phyloP scores from a whole-genome alignment of 768 basidiomycete species.

The Podaxis sp. region DNA sequence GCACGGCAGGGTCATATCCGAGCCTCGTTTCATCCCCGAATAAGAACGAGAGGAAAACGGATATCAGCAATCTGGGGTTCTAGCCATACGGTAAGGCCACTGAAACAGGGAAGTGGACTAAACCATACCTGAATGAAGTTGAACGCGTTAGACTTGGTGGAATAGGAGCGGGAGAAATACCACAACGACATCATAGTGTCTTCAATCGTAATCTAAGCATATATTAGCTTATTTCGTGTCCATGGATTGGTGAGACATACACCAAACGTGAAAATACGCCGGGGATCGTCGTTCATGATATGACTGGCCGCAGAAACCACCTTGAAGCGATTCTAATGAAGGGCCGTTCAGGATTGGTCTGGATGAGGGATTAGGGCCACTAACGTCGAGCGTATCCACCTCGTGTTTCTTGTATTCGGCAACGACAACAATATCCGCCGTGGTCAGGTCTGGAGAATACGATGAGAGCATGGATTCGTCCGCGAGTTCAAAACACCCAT shows the following conservation, averaged over 20 bases:
- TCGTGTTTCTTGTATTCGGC: neutral
- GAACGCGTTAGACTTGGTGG: slow-evolving; percentile 2
- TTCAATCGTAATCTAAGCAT: slow-evolving; percentile 9
- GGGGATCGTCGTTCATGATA: slow-evolving; percentile 26
- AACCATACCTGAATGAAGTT: neutral
- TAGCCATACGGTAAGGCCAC: neutral
- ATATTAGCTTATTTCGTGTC: neutral
- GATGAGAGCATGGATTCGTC: neutral
- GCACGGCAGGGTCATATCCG: neutral
- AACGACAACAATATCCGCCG: neutral
- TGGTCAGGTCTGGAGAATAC: neutral
- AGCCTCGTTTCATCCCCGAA: neutral
- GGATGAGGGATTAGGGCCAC: neutral
- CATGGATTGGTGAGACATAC: slow-evolving; percentile 13
- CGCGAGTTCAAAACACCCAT: neutral
- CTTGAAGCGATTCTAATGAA: slow-evolving; percentile 12
- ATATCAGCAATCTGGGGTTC: neutral
- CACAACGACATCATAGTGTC: slow-evolving; percentile 7
- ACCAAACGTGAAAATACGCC: slow-evolving; percentile 23
- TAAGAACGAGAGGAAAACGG: neutral
- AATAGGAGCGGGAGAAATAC: slow-evolving; percentile 14
- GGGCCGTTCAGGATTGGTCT: neutral
- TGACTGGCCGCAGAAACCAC: slow-evolving; percentile 13
- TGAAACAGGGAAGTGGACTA: neutral
- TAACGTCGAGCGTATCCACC: neutral